Base-by-base conservation (phyloP, 768 basidiomycete species). In the Termitomyces sp. region DNA sequence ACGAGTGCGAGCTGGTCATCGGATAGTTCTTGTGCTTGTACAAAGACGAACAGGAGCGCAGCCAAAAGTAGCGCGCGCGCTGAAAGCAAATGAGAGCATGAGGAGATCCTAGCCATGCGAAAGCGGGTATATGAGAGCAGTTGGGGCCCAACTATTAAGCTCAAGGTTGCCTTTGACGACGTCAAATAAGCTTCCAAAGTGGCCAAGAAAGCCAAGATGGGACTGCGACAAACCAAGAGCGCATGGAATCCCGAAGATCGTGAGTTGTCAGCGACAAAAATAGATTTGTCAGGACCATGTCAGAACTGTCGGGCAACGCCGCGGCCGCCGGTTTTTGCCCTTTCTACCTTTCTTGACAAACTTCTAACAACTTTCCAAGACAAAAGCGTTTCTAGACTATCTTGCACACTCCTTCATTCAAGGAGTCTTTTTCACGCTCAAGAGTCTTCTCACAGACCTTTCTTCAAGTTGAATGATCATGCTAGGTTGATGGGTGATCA, bases 1-100 rank as follows among this genome's bases (percentile, higher is more conserved):
- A 81, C 67, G 8, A 70, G 61, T 14, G 63, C 64, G 36, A 79
- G 58, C 47, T 74, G 73, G 9, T 65, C 65, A 44, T 72, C 66
- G 5, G 74, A 73, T 30, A 77, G 67, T 38, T 71, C 68, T 56
- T 46, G 43, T 12, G 43, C 44, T 55, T 74, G 75, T 0, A 70
- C 69, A 13, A 28, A 59, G 35, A 53, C 60, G 6, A 26, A 23
- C 47, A 36, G 61, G 66, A 47, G 46, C 35, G 47, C 38, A 23
- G 35, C 47, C 50, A 30, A 14, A 54, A 58, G 43, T 23, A 58
- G 47, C 36, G 57, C 43, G 36, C 43, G 55, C n/a, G 36, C 4
- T 13, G 56, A 23, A 26, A 56, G 41, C 20, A n/a, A 12, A 44
- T 16, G 40, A 46, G 26, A 46, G 20, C 44, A 55, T 44, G 43